Evolutionary conservation across 108 stramenopile species (phyloP).

Genomic region (Seminavis robusta): DNA sequence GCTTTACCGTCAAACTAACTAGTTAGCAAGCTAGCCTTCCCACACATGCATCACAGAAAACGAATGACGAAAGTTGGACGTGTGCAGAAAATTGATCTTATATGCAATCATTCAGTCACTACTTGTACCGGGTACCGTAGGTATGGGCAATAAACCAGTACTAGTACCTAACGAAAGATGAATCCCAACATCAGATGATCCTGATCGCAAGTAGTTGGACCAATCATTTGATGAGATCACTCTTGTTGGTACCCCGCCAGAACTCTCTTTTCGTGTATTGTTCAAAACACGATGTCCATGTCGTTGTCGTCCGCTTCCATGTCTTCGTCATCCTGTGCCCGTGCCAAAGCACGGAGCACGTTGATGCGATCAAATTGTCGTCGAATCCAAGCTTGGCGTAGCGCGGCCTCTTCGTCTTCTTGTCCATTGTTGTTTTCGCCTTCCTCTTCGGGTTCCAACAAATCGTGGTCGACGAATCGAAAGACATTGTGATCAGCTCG

Average conservation of each 20-base stretch:
- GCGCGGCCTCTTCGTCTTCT: background rate
- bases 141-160: no score
- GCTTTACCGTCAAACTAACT: no score
- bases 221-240: background rate
- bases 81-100: no score
- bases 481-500: constrained; percentile 13
- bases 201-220: background rate
- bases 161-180: no score
- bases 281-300: background rate
- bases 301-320: background rate
- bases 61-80: no score
- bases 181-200: background rate
- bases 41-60: no score
- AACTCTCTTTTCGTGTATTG: background rate
- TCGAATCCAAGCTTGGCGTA: constrained; percentile 35
- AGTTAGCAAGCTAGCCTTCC: no score
- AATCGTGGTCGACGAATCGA: constrained; percentile 6
- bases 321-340: constrained; percentile 22
- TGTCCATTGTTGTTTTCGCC: constrained; percentile 9
- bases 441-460: constrained; percentile 40
- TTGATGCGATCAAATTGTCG: constrained; percentile 49
- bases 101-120: no score
- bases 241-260: background rate
- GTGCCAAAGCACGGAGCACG: constrained; percentile 39
- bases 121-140: no score